A percentile compares a stretch with the other conserved stretches of the same genome.
phyloP scores from a whole-genome alignment of 2,329 filamentous ascomycete species.

The Ceratocystis huliohia region DNA sequence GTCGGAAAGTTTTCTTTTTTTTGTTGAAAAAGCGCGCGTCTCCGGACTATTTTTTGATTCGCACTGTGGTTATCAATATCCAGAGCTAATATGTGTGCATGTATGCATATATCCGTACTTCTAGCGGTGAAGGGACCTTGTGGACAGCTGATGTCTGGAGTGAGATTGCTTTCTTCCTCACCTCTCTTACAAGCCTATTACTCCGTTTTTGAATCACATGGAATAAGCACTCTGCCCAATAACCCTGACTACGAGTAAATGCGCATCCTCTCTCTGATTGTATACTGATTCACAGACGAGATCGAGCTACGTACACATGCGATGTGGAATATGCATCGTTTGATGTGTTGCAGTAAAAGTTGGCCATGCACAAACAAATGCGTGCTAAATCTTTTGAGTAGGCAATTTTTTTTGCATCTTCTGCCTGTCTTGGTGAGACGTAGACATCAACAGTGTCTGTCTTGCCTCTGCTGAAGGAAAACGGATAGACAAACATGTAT shows the following conservation, averaged over 20 bases:
- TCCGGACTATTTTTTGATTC: not conserved
- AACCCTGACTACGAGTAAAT: not conserved
- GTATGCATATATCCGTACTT: slow-evolving; percentile 1
- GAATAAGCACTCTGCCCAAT: not conserved
- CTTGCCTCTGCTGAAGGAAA: not conserved
- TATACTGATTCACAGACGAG: not conserved
- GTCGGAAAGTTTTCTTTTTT: not conserved
- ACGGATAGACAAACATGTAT: not conserved
- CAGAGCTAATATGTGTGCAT: not conserved
- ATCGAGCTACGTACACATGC: not conserved
- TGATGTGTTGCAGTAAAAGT: not conserved
- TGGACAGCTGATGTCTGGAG: not conserved
- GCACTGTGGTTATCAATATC: not conserved
- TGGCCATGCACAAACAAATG: not conserved
- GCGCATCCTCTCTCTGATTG: not conserved
- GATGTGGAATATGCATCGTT: not conserved
- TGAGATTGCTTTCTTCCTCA: not conserved
- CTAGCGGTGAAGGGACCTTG: not conserved
- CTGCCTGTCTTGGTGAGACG: not conserved
- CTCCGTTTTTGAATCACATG: not conserved
- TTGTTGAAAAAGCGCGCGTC: not conserved
- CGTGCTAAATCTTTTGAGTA: not conserved
- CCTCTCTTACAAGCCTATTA: not conserved
- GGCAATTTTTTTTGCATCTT: not conserved
- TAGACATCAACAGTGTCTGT: not conserved